These are phyloP conservation scores for Rhizopogon roseolus DNA, from an alignment of 768 basidiomycete genomes.

Conservation along the genomic window DNA sequence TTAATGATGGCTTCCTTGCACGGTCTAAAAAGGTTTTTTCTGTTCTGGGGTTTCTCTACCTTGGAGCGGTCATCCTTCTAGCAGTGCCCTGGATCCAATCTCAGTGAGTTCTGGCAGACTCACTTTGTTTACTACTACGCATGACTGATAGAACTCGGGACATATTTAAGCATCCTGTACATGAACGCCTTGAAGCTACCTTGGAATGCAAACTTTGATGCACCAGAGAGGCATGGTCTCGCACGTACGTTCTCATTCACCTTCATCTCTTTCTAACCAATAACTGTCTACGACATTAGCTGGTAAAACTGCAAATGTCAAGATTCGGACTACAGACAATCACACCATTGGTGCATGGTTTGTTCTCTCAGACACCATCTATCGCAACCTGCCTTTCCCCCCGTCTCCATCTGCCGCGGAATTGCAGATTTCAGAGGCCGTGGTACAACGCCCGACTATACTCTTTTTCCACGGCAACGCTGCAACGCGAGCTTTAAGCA, in stretches of 20 bases:
- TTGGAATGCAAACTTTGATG: conserved; percentile 53
- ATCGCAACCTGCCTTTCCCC: conserved; percentile 41
- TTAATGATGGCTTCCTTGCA: conserved; percentile 12
- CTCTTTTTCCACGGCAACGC: conserved; percentile 93
- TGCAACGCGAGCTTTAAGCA: conserved; percentile 64
- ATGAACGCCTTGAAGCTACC: conserved; percentile 66
- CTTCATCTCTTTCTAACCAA: background rate
- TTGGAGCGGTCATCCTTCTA: conserved; percentile 45
- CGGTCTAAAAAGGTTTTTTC: conserved; percentile 29
- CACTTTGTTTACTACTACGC: conserved; percentile 9
- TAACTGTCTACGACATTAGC: conserved; percentile 35
- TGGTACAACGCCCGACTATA: conserved; percentile 64
- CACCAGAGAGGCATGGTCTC: conserved; percentile 76
- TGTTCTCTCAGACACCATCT: conserved; percentile 61
- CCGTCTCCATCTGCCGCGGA: conserved; percentile 33
- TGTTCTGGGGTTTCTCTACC: conserved; percentile 50
- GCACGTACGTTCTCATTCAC: conserved; percentile 51
- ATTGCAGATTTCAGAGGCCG: conserved; percentile 45
- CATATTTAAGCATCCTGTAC: conserved; percentile 45
- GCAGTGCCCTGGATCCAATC: conserved; percentile 63
- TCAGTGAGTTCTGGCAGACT: conserved; percentile 52
- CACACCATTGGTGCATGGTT: conserved; percentile 85
- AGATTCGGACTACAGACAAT: conserved; percentile 71
- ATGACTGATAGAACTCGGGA: conserved; percentile 11
- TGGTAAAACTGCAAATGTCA: conserved; percentile 71